Conservation (phyloP, 192 early-diverging fungal genomes). For the Spizellomyces sp. region DNA sequence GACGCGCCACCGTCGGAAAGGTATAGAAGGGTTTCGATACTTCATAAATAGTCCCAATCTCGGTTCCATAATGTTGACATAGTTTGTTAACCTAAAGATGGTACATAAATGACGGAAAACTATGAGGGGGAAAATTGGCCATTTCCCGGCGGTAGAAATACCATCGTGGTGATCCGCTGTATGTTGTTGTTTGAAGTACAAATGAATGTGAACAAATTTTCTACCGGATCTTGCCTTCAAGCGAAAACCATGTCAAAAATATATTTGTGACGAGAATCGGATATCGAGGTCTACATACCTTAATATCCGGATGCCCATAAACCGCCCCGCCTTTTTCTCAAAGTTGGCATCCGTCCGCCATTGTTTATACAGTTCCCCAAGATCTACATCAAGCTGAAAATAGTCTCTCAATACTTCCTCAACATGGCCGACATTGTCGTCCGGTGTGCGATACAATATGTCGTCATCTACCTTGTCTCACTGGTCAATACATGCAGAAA, state of each 20-base stretch:
- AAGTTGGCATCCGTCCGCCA: conserved; percentile 70
- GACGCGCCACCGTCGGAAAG: conserved; percentile 65
- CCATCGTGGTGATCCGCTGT: conserved; percentile 83
- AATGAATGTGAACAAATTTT: conserved; percentile 89
- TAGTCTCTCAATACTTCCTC: conserved; percentile 69
- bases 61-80: conserved; percentile 36
- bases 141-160: conserved; percentile 20
- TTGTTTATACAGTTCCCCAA: conserved; percentile 58
- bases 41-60: conserved; percentile 12
- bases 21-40: conserved; percentile 50
- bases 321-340: conserved; percentile 48
- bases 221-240: conserved; percentile 75
- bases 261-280: no score
- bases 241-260: not conserved
- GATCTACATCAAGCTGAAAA: conserved; percentile 77
- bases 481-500: not conserved
- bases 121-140: conserved; percentile 14
- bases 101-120: not conserved
- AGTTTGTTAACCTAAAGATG: conserved; percentile 28
- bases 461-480: conserved; percentile 19
- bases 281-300: conserved; percentile 27
- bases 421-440: conserved; percentile 23
- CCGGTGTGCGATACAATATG: conserved; percentile 23
- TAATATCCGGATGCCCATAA: conserved; percentile 74
- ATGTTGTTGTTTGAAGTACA: conserved; percentile 97